Evolutionary conservation across 2,329 filamentous ascomycete species (phyloP), one percentile per base, ranked within the genome.

Genomic region (Chaetomiaceae sp.): DNA sequence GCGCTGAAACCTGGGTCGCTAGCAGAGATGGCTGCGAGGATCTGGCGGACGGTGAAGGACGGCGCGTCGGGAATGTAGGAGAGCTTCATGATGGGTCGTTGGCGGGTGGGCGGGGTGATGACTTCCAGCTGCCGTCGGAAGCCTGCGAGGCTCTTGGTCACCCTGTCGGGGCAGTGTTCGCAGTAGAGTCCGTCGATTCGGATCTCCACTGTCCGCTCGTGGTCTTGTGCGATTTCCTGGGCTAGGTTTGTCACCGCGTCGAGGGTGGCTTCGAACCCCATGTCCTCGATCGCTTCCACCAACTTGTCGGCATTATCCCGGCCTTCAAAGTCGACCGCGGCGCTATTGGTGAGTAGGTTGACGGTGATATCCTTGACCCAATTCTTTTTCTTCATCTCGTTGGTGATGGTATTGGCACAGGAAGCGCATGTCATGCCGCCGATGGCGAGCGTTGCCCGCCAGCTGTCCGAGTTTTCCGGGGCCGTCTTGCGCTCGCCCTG

Each of bases 351-450:
- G 42, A 89, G 75, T 9, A 90, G 73, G 59, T 83, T 87, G 61
- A 90, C 79, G 1, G 72, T 72, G 36, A 80, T 74, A 5, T 78
- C 76, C 45, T 75, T 72, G 23, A 89, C 72, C 73, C 79, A 85
- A 5, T 79, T 73, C 20, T 76, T 68, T 56, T 81, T 78, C 42
- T 78, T 70, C 33, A 90, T 67, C 57, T 80, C 78, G 6, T 77
- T 70, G 11, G 78, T 83, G 59, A 90, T 80, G 34, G 76, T 74
- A 63, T 84, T 84, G 48, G 77, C 76, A 62, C 87, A 90, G 11
- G 84, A 78, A 13, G 82, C 81, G 65, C 87, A 90, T 4, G 83
- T 88, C 86, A 90, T 89, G 48, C 86, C 86, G 25, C 77, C 81
- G 36, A 90, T 76, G 18, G 83, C 80, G n/a, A 84, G 58, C 0